Base-by-base conservation (phyloP, 345 rosid species). In the Bretschneidera sinensis region DNA sequence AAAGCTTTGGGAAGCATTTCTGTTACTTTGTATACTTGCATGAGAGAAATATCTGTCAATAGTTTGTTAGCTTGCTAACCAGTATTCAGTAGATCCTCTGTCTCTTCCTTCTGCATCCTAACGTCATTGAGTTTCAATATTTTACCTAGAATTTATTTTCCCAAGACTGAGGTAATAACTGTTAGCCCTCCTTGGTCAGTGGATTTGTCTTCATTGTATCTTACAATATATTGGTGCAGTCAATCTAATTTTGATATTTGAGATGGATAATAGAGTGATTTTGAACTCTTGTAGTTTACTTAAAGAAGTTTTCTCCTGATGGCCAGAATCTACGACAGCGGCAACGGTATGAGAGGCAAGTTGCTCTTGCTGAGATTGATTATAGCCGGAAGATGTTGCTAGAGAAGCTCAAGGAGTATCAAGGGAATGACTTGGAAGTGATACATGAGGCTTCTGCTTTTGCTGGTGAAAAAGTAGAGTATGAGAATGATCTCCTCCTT, bases 351-450 rank as follows among this genome's bases (percentile, higher is more conserved):
- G 96, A 86, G 65, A 84, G 75, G 78, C 88, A 86, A 75, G 83
- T 81, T 54, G 98, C 92, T 59, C 80, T 88, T 20, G 59, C 80
- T 48, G 96, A 91, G 84, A 86, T 86, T 55, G 98, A 88, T 63
- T 77, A 65, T 71, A 79, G 95, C 76, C 86, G 92, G 67, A 79
- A 81, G 67, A 66, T 81, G 71, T 71, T 88, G 52, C 77, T 86
- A 45, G 90, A 83, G 75, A 86, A 88, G 76, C 88, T 91, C 21
- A 81, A 86, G 76, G 90, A 85, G 50, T 91, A 88, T 78, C 74
- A 75, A 71, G 98, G 98, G 53, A 78, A 79, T 61, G 83, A 85
- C 20, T 74, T 81, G 59, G 85, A 78, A 66, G 95, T 85, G 24
- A 69, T 91, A 69, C 78, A 64, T 1, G 98, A 91, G 71, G 82